A percentile compares a stretch with the other conserved stretches of the same genome.
These are phyloP conservation scores for Scheffersomyces titani DNA, from an alignment of 1,139 yeast species.

Conservation along the genomic window DNA sequence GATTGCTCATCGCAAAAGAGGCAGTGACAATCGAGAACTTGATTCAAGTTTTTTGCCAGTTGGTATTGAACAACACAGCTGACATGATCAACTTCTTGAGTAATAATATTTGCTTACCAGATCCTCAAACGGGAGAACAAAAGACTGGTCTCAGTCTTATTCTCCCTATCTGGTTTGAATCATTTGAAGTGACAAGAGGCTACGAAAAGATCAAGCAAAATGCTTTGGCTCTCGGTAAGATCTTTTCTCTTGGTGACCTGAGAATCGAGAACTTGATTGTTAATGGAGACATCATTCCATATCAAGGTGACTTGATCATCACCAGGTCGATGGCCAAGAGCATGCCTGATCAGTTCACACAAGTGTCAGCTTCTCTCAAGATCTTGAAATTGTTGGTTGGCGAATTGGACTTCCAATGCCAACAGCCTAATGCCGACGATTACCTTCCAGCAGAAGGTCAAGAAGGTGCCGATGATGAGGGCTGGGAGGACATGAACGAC, in stretches of 20 bases:
- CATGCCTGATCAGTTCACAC: constrained; percentile 65
- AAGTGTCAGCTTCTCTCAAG: constrained; percentile 68
- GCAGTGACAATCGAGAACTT: constrained; percentile 76
- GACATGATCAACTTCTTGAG: constrained; percentile 64
- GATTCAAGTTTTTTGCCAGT: constrained; percentile 72
- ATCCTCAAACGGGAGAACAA: constrained; percentile 18
- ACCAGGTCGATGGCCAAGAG: constrained; percentile 82
- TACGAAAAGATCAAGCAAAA: constrained; percentile 71
- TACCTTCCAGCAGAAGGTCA: constrained; percentile 29
- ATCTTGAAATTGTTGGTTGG: constrained; percentile 69
- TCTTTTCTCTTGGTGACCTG: constrained; percentile 60
- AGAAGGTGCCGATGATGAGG: constrained; percentile 56
- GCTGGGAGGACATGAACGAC: constrained; percentile 83
- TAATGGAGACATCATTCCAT: constrained; percentile 75
- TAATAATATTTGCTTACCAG: constrained; percentile 34
- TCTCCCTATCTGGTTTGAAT: constrained; percentile 76
- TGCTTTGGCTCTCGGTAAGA: constrained; percentile 66
- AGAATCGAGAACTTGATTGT: constrained; percentile 56
- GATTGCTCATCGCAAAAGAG: constrained; percentile 67
- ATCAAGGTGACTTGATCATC: constrained; percentile 61
- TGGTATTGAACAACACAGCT: constrained; percentile 60
- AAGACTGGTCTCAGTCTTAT: constrained; percentile 47
- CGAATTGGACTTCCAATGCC: constrained; percentile 66
- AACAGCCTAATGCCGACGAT: constrained; percentile 45
- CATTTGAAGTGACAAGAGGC: constrained; percentile 82